Base-by-base conservation (phyloP, 140 eudicot genomes). In the Anethum foeniculum region DNA sequence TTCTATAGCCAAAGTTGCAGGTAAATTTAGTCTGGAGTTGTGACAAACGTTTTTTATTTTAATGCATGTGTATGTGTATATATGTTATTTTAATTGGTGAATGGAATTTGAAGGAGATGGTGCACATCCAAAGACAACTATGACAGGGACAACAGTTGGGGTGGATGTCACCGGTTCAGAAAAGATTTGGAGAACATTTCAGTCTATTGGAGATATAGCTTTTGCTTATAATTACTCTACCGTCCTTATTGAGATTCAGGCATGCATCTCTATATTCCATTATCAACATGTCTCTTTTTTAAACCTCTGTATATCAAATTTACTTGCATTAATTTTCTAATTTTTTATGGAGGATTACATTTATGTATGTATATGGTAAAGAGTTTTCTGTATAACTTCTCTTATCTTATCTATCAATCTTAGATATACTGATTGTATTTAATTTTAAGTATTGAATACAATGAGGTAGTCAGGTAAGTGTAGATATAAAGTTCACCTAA, bases 231-330 rank as follows among this genome's bases (percentile, higher is more conserved):
- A 94, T 48, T 95, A 71, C 76, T 89, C 99, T 46, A 92, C 93
- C 2, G 96, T 95, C 77, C 93, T 95, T 64, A 85, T 95, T 38
- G 99, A 95, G 76, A 95, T 95, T 34, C 99, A 95, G 99, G 99
- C 83, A 87, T 82, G 76, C 16, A 3, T 2, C 12, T 23, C 32
- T n/a, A 67, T 43, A 9, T 39, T 18, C 10, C 4, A 12, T 71
- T 14, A 36, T 75, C 14, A 41, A 73, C 4, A 41, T 7, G 7
- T 41, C 46, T 7, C 9, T 41, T 41, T 41, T 41, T 5, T 41
- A 41, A 41, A 7, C 46, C 46, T 10, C 14, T 9, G 13, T 44
- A 44, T 44, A 44, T 25, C 30, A 28, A 1, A 23, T 7, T 23
- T 58, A 56, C 27, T 6, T 56, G 64, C 64, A 21, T 52, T 52